Percentiles rank a stretch among this genome's conserved stretches.
Conservation (phyloP, 2,329 filamentous ascomycete genomes). For the Penicillium decumbens region DNA sequence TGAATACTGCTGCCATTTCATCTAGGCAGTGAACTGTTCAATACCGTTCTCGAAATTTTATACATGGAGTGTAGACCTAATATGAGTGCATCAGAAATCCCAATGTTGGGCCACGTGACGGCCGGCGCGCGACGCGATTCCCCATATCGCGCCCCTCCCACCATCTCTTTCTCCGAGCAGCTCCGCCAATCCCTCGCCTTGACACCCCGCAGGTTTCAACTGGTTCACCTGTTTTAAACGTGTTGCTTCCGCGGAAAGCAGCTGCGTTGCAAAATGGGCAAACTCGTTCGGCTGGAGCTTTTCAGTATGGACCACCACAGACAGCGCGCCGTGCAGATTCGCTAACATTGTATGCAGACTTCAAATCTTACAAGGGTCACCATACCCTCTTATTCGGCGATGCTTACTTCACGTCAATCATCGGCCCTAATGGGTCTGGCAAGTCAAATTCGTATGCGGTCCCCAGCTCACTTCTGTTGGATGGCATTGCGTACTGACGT, state of each 20-base stretch:
- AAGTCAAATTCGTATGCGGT: slow-evolving; percentile 87
- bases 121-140: slow-evolving; percentile 27
- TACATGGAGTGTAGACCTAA: too few relatives aligned
- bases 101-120: slow-evolving; percentile 23
- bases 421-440: slow-evolving; percentile 97
- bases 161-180: slow-evolving; percentile 8
- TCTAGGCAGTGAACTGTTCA: too few relatives aligned
- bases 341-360: slow-evolving; percentile 58
- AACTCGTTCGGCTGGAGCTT: slow-evolving; percentile 89
- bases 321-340: slow-evolving; percentile 9
- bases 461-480: background rate
- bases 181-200: slow-evolving; percentile 8
- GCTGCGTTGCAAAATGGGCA: slow-evolving; percentile 68
- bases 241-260: slow-evolving; percentile 24
- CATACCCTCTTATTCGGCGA: slow-evolving; percentile 93
- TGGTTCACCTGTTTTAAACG: slow-evolving; percentile 9
- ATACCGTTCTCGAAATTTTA: too few relatives aligned
- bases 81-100: background rate
- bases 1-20: too few relatives aligned
- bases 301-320: slow-evolving; percentile 61
- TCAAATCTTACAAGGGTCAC: slow-evolving; percentile 99
- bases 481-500: slow-evolving; percentile 18
- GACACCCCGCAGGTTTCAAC: slow-evolving; percentile 14
- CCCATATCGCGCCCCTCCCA: slow-evolving; percentile 25
- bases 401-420: slow-evolving; percentile 98